phyloP scores from a whole-genome alignment of 495 filamentous ascomycete genomes.

The Platismatia glauca region DNA sequence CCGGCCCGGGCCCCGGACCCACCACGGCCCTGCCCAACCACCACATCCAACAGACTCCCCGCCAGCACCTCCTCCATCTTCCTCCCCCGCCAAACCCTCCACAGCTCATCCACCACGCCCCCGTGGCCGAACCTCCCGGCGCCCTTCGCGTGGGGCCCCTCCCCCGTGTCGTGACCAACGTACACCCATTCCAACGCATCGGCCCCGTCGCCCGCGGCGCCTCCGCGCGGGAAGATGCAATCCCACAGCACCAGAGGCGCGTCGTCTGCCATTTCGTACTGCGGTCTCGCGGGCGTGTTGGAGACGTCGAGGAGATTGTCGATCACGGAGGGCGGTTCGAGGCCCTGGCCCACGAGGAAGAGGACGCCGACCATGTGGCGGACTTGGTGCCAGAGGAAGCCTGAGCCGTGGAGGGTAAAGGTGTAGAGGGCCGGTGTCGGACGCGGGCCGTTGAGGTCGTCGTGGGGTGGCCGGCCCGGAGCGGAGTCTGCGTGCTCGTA shows the following conservation, averaged over 20 bases:
- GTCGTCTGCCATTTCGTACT: slow-evolving; percentile 84
- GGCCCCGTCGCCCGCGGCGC: slow-evolving; percentile 35
- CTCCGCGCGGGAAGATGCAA: slow-evolving; percentile 70
- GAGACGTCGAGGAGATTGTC: slow-evolving; percentile 60
- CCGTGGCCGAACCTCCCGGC: slow-evolving; percentile 51
- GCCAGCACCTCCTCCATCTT: slow-evolving; percentile 87
- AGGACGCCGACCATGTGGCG: slow-evolving; percentile 80
- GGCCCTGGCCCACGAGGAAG: slow-evolving; percentile 83
- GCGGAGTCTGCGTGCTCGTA: slow-evolving; percentile 20
- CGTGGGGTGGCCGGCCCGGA: not conserved
- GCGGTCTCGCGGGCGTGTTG: slow-evolving; percentile 61
- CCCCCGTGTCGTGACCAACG: slow-evolving; percentile 46
- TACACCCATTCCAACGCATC: slow-evolving; percentile 77
- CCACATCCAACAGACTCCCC: slow-evolving; percentile 53
- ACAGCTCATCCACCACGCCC: slow-evolving; percentile 64
- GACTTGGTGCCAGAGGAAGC: slow-evolving; percentile 97
- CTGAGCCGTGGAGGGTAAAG: slow-evolving; percentile 79
- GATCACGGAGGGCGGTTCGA: slow-evolving; percentile 67
- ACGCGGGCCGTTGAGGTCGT: not conserved
- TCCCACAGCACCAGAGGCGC: slow-evolving; percentile 90
- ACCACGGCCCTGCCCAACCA: slow-evolving; percentile 43
- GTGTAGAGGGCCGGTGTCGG: slow-evolving; percentile 62
- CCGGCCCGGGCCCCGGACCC: slow-evolving; percentile 24
- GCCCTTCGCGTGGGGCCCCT: slow-evolving; percentile 23
- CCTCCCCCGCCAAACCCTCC: slow-evolving; percentile 68